Conservation (phyloP, 768 basidiomycete genomes). For the Kwoniella newhampshirensis region DNA sequence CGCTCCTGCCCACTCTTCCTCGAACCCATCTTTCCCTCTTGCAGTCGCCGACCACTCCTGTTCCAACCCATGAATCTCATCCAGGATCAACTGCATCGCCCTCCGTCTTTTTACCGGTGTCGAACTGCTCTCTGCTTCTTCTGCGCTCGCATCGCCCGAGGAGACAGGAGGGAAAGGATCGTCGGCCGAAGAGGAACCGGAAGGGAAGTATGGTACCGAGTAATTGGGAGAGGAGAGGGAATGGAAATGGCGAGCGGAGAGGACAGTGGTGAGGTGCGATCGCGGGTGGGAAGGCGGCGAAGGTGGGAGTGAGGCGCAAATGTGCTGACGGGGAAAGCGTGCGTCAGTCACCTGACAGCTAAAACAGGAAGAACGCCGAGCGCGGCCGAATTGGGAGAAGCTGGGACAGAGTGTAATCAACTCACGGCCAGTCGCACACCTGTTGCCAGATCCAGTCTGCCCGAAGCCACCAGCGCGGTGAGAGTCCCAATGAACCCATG, state of each 20-base stretch:
- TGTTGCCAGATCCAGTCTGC: slow-evolving; percentile 41
- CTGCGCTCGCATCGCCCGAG: slow-evolving; percentile 8
- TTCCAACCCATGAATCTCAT: slow-evolving; percentile 45
- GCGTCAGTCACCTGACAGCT: too few species aligned
- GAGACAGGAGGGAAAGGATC: slow-evolving; percentile 15
- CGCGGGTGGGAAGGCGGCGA: slow-evolving; percentile 14
- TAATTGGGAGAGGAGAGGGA: slow-evolving; percentile 38
- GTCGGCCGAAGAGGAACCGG: slow-evolving; percentile 5
- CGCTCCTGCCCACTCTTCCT: slow-evolving; percentile 47
- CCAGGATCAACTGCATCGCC: slow-evolving; percentile 46
- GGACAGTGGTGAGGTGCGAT: slow-evolving; percentile 37
- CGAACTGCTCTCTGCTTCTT: slow-evolving; percentile 19
- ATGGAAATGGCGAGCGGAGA: slow-evolving; percentile 48
- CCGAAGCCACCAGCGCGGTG: slow-evolving; percentile 47
- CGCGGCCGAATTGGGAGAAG: too few species aligned
- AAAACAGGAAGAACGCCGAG: too few species aligned
- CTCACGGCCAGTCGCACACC: slow-evolving; percentile 45
- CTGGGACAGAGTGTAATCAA: too few species aligned
- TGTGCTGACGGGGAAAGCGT: slow-evolving; percentile 19
- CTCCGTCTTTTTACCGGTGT: slow-evolving; percentile 21
- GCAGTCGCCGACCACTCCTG: slow-evolving; percentile 24
- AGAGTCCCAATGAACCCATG: slow-evolving; percentile 51
- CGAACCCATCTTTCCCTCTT: slow-evolving; percentile 17
- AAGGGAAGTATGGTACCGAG: slow-evolving; percentile 23
- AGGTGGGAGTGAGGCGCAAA: slow-evolving; percentile 40